Percentiles rank a stretch among this genome's conserved stretches.
Conservation (phyloP, 371 early-diverging fungal genomes). For the Batrachochytrium dendrobatidis region DNA sequence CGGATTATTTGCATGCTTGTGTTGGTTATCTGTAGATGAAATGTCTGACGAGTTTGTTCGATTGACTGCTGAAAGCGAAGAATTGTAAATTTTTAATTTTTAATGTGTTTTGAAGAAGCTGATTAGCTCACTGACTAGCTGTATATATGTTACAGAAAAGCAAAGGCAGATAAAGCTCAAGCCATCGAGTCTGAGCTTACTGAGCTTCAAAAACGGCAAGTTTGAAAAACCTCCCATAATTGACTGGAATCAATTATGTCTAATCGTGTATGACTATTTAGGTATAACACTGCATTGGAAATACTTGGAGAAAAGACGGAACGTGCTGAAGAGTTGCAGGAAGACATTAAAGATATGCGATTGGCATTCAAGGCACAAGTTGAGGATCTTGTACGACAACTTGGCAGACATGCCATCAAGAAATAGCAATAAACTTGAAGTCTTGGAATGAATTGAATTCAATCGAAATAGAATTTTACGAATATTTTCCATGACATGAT, state of each 20-base stretch:
- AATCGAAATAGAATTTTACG: too few species aligned
- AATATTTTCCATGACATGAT: too few species aligned
- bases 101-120: not conserved
- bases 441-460: too few species aligned
- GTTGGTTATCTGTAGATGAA: conserved; percentile 48
- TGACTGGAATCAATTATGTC: not conserved
- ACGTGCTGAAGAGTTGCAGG: conserved; percentile 70
- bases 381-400: conserved; percentile 49
- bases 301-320: conserved; percentile 86
- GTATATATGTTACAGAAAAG: not conserved
- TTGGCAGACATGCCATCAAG: conserved; percentile 1
- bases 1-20: not conserved
- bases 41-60: conserved; percentile 64
- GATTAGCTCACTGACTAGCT: not conserved
- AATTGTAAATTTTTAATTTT: conserved; percentile 31
- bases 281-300: conserved; percentile 73
- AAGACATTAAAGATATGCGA: conserved; percentile 76
- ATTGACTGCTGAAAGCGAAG: conserved; percentile 54
- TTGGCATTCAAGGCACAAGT: conserved; percentile 68
- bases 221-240: not conserved
- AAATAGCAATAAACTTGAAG: too few species aligned
- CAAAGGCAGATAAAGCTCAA: conserved; percentile 20
- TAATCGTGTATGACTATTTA: conserved; percentile 8
- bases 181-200: conserved; percentile 29
- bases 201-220: not conserved